Evolutionary conservation across 306 rosid species (phyloP).

Genomic region (Arachis stenosperma): DNA sequence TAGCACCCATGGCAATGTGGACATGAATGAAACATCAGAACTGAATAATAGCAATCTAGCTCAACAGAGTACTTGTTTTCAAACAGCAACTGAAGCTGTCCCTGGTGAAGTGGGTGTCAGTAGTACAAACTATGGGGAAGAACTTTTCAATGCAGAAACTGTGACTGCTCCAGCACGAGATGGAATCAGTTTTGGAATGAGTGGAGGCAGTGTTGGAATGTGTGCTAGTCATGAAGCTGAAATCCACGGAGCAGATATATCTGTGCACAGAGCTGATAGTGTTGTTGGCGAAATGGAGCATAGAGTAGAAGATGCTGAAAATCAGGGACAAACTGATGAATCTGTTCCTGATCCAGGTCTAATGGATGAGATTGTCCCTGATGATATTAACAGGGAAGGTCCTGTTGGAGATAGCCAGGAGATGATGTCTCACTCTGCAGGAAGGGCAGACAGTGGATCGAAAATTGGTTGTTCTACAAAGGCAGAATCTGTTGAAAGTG

Average conservation of each 20-base stretch:
- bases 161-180: constrained; percentile 88
- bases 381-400: constrained; percentile 81
- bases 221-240: constrained; percentile 99
- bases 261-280: constrained; percentile 91
- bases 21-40: constrained; percentile 90
- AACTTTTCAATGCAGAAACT: constrained; percentile 90
- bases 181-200: constrained; percentile 89
- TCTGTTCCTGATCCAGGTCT: constrained; percentile 88
- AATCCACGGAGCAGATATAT: constrained; percentile 89
- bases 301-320: constrained; percentile 87
- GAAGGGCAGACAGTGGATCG: constrained; percentile 95
- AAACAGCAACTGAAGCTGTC: constrained; percentile 65
- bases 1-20: constrained; percentile 83
- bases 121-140: constrained; percentile 92
- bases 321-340: constrained; percentile 98
- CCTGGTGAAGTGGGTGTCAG: constrained; percentile 89
- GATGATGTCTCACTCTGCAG: constrained; percentile 84
- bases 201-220: constrained; percentile 99
- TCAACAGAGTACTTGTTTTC: constrained; percentile 86
- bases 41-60: constrained; percentile 88
- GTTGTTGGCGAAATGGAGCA: constrained; percentile 97
- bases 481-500: constrained; percentile 97
- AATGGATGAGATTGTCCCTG: constrained; percentile 93
- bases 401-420: constrained; percentile 97
- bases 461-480: constrained; percentile 90